phyloP scores from a whole-genome alignment of 1,139 yeast genomes.

The Kurtzmaniella quercitrusa region DNA sequence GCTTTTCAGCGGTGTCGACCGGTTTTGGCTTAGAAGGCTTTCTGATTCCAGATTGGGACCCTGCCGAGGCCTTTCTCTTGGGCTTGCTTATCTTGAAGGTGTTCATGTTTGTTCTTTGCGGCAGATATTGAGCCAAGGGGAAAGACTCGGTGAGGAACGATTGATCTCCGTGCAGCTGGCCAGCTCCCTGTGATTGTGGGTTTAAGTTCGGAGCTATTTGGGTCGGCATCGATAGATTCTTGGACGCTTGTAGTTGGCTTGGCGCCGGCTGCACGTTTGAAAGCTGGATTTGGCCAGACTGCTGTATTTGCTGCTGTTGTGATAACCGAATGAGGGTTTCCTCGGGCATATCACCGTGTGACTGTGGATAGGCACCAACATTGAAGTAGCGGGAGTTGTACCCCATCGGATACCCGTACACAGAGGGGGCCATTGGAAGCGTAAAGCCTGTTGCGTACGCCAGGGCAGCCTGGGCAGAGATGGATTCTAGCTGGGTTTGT shows the following conservation, averaged over 20 bases:
- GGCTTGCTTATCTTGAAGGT: slow-evolving; percentile 11
- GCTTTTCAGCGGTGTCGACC: slow-evolving; percentile 22
- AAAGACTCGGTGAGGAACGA: background rate
- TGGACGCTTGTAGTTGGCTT: background rate
- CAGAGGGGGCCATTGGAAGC: background rate
- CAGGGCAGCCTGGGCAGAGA: background rate
- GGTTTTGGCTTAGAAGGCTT: background rate
- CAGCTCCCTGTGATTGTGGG: background rate
- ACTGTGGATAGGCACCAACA: background rate
- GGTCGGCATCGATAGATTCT: background rate
- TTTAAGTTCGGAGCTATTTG: slow-evolving; percentile 1
- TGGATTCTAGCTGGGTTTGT: slow-evolving; percentile 1
- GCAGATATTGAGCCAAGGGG: slow-evolving; percentile 5
- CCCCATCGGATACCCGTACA: slow-evolving; percentile 4
- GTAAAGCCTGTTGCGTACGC: background rate
- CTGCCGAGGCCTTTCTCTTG: slow-evolving; percentile 1
- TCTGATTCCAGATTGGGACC: background rate
- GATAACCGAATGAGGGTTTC: background rate
- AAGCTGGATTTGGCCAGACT: background rate
- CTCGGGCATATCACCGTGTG: background rate
- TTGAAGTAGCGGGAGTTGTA: slow-evolving; percentile 6
- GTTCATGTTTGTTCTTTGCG: slow-evolving; percentile 1
- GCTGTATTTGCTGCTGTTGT: slow-evolving; percentile 6
- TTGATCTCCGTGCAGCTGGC: background rate
- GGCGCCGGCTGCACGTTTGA: background rate